These are phyloP conservation scores for Pythium volutum DNA, from an alignment of 352 stramenopile genomes.

Conservation along the genomic window DNA sequence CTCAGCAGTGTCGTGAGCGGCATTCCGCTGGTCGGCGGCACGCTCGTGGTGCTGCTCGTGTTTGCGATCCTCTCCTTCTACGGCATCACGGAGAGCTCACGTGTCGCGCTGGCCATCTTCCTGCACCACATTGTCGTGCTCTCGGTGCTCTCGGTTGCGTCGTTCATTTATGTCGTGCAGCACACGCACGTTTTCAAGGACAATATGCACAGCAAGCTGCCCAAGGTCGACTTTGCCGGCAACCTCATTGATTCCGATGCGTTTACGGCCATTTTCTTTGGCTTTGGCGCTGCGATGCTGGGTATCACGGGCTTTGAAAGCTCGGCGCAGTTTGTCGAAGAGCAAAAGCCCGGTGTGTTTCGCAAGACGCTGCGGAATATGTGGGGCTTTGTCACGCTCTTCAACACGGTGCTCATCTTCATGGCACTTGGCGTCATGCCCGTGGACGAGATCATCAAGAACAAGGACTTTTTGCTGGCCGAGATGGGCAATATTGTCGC, in stretches of 20 bases:
- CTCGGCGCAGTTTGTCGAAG: constrained; percentile 93
- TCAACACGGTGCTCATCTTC: constrained; percentile 94
- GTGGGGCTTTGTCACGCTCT: constrained; percentile 92
- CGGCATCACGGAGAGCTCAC: constrained; percentile 92
- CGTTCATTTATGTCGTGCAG: constrained; percentile 75
- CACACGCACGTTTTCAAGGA: constrained; percentile 64
- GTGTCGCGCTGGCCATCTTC: constrained; percentile 92
- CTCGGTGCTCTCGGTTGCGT: constrained; percentile 71
- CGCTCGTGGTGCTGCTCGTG: constrained; percentile 88
- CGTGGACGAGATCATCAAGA: constrained; percentile 71
- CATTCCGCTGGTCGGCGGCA: constrained; percentile 68
- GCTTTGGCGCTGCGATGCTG: constrained; percentile 92
- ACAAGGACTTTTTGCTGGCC: constrained; percentile 89
- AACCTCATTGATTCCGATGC: no score
- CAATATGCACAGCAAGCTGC: constrained; percentile 85
- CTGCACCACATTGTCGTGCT: constrained; percentile 88
- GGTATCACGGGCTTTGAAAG: constrained; percentile 94
- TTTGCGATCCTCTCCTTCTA: constrained; percentile 90
- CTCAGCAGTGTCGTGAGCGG: no score
- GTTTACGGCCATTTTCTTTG: constrained; percentile 90
- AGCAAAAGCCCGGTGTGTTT: constrained; percentile 93
- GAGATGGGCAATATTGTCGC: constrained; percentile 86
- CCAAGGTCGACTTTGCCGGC: constrained; percentile 79
- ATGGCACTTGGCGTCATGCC: constrained; percentile 91
- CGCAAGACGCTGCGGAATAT: constrained; percentile 93